A percentile compares a stretch with the other conserved stretches of the same genome.
These are phyloP conservation scores for Podospora pseudopauciseta DNA, from an alignment of 495 filamentous ascomycete species.

Conservation along the genomic window DNA sequence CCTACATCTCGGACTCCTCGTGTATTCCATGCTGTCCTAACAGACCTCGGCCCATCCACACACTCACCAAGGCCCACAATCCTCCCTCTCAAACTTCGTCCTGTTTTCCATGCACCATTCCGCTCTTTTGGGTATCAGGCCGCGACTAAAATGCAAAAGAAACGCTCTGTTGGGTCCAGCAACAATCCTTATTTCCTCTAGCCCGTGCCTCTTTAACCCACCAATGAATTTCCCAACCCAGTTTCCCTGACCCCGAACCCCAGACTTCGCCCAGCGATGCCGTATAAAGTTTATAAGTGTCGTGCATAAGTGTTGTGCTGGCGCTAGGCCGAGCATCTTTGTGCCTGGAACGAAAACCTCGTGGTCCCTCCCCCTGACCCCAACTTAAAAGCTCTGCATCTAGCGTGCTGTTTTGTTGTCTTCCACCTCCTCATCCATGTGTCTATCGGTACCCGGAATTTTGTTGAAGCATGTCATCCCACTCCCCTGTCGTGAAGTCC, in stretches of 20 bases:
- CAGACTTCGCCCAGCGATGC: not conserved
- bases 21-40: not conserved
- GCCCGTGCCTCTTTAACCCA: not conserved
- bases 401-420: not conserved
- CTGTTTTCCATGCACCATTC: not conserved
- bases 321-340: not conserved
- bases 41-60: not conserved
- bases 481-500: conserved; percentile 23
- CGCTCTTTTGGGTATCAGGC: conserved; percentile 12
- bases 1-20: not conserved
- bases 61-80: not conserved
- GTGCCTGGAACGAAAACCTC: conserved; percentile 1
- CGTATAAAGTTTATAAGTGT: not conserved
- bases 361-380: not conserved
- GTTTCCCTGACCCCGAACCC: not conserved
- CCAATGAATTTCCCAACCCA: not conserved
- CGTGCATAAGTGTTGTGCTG: not conserved
- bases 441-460: not conserved
- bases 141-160: conserved; percentile 8
- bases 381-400: not conserved
- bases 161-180: not conserved
- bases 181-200: not conserved
- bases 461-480: conserved; percentile 26
- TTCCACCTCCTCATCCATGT: not conserved
- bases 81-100: not conserved